A percentile compares a stretch with the other conserved stretches of the same genome.
These are phyloP conservation scores for Apophysomyces elegans DNA, from an alignment of 371 early-diverging fungal species.

Conservation along the genomic window DNA sequence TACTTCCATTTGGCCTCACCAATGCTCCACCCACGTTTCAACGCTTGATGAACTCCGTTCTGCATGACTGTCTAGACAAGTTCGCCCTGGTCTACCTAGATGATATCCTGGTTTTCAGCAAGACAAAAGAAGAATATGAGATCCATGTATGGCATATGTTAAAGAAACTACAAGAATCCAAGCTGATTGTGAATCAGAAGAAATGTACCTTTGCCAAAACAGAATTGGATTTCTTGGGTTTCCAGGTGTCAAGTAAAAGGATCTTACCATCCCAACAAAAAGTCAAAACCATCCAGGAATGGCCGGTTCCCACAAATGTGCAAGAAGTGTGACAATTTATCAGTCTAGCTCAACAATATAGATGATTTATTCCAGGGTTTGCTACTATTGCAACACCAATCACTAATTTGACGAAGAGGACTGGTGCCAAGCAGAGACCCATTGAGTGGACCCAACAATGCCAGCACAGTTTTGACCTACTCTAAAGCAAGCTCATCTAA, in stretches of 20 bases:
- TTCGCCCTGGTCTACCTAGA: conserved; percentile 57
- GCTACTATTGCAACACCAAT: too few species aligned
- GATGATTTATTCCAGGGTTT: too few species aligned
- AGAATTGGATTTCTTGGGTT: conserved; percentile 50
- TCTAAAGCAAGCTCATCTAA: too few species aligned
- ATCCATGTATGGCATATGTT: conserved; percentile 43
- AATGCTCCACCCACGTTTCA: conserved; percentile 18
- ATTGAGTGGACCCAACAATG: too few species aligned
- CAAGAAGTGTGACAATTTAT: conserved; percentile 22
- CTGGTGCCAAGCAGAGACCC: too few species aligned
- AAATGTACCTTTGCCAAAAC: conserved; percentile 58
- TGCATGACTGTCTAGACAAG: conserved; percentile 37
- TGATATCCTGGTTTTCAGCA: conserved; percentile 61
- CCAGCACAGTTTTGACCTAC: too few species aligned
- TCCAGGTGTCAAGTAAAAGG: conserved; percentile 33
- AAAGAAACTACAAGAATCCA: conserved; percentile 27
- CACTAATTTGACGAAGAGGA: too few species aligned
- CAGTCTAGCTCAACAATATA: too few species aligned
- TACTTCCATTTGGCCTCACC: conserved; percentile 56
- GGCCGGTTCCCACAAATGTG: too few species aligned
- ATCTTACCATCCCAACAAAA: conserved; percentile 31
- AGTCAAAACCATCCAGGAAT: conserved; percentile 23
- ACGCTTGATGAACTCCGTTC: conserved; percentile 37
- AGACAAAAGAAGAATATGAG: conserved; percentile 49
- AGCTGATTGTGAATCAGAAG: conserved; percentile 40